These are phyloP conservation scores for Mortierella sp. DNA, from an alignment of 371 early-diverging fungal species.

Conservation along the genomic window DNA sequence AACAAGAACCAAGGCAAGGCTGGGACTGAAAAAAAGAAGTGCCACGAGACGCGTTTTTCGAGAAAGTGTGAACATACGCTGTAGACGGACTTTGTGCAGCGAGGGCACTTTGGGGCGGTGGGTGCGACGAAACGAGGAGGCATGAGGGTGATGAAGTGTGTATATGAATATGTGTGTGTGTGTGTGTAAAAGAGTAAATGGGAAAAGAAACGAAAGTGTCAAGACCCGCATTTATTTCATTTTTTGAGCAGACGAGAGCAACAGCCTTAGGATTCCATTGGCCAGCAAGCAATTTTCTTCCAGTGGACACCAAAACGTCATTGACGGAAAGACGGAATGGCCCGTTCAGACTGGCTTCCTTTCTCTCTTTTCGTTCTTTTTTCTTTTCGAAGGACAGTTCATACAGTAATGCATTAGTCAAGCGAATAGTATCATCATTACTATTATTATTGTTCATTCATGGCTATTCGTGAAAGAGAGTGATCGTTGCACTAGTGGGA, in stretches of 20 bases:
- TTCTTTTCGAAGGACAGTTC: background rate
- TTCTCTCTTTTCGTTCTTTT: background rate
- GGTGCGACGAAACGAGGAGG: conserved; percentile 51
- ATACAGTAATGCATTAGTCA: background rate
- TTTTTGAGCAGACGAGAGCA: background rate
- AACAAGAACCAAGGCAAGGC: background rate
- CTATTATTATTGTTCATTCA: background rate
- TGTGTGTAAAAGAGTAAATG: background rate
- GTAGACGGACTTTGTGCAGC: conserved; percentile 53
- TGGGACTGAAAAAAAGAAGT: background rate
- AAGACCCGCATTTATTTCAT: background rate
- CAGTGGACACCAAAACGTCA: background rate
- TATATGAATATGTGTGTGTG: background rate
- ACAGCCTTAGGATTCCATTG: background rate
- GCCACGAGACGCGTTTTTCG: background rate
- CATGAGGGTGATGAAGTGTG: conserved; percentile 23
- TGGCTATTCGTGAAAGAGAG: too few species aligned
- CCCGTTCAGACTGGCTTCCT: background rate
- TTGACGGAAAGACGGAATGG: background rate
- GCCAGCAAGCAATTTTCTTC: background rate
- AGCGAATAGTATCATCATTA: background rate
- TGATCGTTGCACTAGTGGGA: background rate
- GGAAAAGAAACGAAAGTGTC: conserved; percentile 7
- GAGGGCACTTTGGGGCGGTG: conserved; percentile 43
- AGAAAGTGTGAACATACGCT: conserved; percentile 31